Evolutionary conservation across 352 stramenopile genomes (phyloP).

Genomic region (Pythium phragmiticola): DNA sequence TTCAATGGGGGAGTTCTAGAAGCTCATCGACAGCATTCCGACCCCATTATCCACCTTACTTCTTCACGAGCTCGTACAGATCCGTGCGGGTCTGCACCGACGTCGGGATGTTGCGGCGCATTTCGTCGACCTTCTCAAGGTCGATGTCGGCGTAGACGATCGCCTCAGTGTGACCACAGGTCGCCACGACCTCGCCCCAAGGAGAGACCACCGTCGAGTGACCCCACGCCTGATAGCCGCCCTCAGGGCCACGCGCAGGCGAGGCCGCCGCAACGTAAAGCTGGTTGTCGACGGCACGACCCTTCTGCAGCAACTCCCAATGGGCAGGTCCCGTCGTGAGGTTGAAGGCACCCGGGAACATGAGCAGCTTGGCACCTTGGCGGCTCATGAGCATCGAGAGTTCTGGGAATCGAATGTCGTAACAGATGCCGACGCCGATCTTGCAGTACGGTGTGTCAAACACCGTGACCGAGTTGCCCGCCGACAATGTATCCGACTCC

Average conservation of each 20-base stretch:
- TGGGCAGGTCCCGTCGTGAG: constrained; percentile 95
- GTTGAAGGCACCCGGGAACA: constrained; percentile 88
- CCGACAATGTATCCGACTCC: constrained; percentile 98
- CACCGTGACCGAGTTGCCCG: constrained; percentile 86
- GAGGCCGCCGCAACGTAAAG: constrained; percentile 96
- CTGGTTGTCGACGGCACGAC: constrained; percentile 93
- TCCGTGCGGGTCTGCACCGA: constrained; percentile 93
- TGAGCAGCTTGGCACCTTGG: constrained; percentile 84
- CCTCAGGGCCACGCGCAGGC: constrained; percentile 92
- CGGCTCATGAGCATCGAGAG: constrained; percentile 96
- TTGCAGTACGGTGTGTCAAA: constrained; percentile 90
- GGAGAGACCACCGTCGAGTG: constrained; percentile 97
- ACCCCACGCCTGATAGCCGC: constrained; percentile 98
- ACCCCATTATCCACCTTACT: constrained; percentile 36
- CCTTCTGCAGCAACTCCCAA: constrained; percentile 98
- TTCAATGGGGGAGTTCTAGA: not conserved
- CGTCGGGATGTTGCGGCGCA: constrained; percentile 96
- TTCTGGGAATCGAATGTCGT: constrained; percentile 99
- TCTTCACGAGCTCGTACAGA: constrained; percentile 92
- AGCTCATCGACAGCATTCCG: too few species aligned
- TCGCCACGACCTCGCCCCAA: constrained; percentile 97
- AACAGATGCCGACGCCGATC: constrained; percentile 99
- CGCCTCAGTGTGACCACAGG: constrained; percentile 89
- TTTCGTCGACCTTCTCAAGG: constrained; percentile 91
- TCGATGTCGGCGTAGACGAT: constrained; percentile 97